Base-by-base conservation (phyloP, 2,329 filamentous ascomycete species). In the Colletotrichum liriopes region DNA sequence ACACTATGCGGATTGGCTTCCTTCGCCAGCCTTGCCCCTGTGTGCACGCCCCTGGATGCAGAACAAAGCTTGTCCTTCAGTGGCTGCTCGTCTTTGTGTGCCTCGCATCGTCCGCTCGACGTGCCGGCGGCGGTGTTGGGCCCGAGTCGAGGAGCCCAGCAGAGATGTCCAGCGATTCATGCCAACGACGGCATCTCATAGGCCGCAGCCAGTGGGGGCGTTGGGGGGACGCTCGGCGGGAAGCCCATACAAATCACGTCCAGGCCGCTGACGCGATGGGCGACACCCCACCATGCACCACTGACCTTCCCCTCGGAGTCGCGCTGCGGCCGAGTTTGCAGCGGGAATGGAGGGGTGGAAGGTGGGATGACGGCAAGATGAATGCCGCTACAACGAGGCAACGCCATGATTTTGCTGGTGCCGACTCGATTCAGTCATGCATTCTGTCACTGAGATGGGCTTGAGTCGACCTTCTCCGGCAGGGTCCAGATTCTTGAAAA, bases 401-500 rank as follows among this genome's bases (percentile, higher is more conserved):
- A 56, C 43, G 18, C 49, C 18, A 68, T 39, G 51, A 63, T 58
- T 71, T 58, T 58, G 16, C 32, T 41, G 37, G 47, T 49, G 23
- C 35, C 45, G 64, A 56, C 64, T 71, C 41, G 67, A 62, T 63
- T 68, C 68, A 68, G 68, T 68, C 68, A 49, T 66, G 18, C 37
- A 39, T 66, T 47, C 20, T 41, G 62, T 67, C 68, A 67, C 56
- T 39, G 43, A 59, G 43, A 68, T 65, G 32, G 18, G 23, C 35
- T 39, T 47, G 67, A 14, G 20, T 63, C 49, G 56, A 64, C 39
- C 43, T 32, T 35, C 20, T 26, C 39, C n/a, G 32, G 47, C 63
- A 35, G n/a, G 8, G 29, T 41, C 49, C 11, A 5, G 29, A n/a
- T 41, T n/a, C 47, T 39, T 37, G 37, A 72, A 71, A 49, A 64